A percentile compares a stretch with the other conserved stretches of the same genome.
These are phyloP conservation scores for Capronia epimyces DNA, from an alignment of 2,329 filamentous ascomycete species.

Conservation along the genomic window DNA sequence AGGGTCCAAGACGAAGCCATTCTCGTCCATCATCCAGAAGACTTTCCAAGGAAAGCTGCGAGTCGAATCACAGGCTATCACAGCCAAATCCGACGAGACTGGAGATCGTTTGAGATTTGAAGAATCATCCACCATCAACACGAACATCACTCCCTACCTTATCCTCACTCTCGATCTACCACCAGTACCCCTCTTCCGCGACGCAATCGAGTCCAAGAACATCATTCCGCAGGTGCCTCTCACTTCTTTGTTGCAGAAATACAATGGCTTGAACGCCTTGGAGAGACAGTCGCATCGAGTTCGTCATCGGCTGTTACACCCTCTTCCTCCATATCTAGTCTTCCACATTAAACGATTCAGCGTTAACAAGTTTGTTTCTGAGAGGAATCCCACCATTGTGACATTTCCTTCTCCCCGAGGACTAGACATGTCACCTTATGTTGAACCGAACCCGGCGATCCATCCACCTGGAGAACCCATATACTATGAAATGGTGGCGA, in stretches of 20 bases:
- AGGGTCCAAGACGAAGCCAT: constrained; percentile 79
- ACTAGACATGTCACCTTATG: constrained; percentile 83
- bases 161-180: constrained; percentile 91
- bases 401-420: constrained; percentile 81
- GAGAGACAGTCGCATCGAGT: constrained; percentile 85
- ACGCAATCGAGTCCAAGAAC: constrained; percentile 77
- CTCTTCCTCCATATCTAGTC: constrained; percentile 81
- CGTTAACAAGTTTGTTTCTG: constrained; percentile 91
- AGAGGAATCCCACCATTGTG: constrained; percentile 96
- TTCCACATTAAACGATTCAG: constrained; percentile 98
- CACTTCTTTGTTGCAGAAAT: constrained; percentile 77
- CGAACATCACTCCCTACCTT: constrained; percentile 72
- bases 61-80: constrained; percentile 90
- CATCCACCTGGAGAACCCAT: constrained; percentile 74
- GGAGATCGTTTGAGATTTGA: constrained; percentile 88
- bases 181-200: constrained; percentile 88
- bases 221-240: constrained; percentile 80
- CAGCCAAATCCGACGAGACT: constrained; percentile 73
- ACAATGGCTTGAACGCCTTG: constrained; percentile 80
- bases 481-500: constrained; percentile 91
- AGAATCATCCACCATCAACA: constrained; percentile 75
- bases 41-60: constrained; percentile 91
- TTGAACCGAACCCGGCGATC: constrained; percentile 73
- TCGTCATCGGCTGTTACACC: constrained; percentile 82
- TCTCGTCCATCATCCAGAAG: constrained; percentile 79